phyloP scores from a whole-genome alignment of 495 filamentous ascomycete species.

The Lindgomyces ingoldianus region DNA sequence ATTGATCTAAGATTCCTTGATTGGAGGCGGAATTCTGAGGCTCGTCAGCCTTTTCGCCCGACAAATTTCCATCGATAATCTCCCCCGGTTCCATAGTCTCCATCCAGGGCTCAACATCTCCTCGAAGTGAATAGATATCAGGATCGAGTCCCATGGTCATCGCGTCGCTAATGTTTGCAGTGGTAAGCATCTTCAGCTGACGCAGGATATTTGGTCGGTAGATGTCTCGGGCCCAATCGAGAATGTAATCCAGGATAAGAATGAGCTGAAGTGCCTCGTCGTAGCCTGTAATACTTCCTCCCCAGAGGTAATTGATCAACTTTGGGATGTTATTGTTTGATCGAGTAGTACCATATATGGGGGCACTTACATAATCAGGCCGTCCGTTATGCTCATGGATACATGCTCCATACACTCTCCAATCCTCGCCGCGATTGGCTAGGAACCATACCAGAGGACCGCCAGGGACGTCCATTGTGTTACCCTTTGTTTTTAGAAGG shows the following conservation, averaged over 20 bases:
- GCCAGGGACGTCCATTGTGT: slow-evolving; percentile 13
- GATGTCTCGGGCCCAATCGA: slow-evolving; percentile 14
- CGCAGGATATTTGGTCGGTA: slow-evolving; percentile 7
- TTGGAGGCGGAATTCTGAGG: neutral
- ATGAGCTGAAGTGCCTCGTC: slow-evolving; percentile 17
- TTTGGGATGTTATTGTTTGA: too few relatives aligned
- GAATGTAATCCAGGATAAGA: slow-evolving; percentile 18
- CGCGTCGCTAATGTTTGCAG: neutral
- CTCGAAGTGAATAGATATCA: slow-evolving; percentile 12
- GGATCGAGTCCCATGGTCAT: neutral
- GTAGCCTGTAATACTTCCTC: neutral
- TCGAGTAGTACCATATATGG: neutral
- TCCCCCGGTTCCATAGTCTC: too few relatives aligned
- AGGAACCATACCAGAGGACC: slow-evolving; percentile 22
- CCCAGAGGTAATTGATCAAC: slow-evolving; percentile 9
- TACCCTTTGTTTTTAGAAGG: neutral
- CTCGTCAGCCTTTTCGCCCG: neutral
- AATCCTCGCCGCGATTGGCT: slow-evolving; percentile 18
- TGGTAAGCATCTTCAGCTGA: slow-evolving; percentile 4
- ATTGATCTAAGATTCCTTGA: neutral
- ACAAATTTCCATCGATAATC: neutral
- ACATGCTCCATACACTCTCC: slow-evolving; percentile 15
- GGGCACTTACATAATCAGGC: neutral
- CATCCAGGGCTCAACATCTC: slow-evolving; percentile 12
- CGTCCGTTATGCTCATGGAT: neutral